Evolutionary conservation across 2,329 filamentous ascomycete species (phyloP).

Genomic region (Rasamsonia emersonii): DNA sequence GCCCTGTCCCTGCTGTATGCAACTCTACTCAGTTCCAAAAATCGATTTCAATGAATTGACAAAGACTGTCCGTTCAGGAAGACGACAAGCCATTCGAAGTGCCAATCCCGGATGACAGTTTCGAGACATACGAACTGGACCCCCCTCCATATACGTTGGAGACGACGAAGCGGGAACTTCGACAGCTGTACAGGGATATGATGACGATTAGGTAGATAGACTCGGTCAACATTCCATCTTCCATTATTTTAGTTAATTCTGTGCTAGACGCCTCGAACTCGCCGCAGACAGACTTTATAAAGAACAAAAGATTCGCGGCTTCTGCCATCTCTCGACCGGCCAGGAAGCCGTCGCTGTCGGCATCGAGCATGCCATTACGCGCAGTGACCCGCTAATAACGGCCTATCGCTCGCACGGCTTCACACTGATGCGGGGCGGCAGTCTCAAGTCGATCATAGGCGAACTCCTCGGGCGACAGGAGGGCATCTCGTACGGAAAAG

Average conservation of each 20-base stretch:
- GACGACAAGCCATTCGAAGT: constrained; percentile 84
- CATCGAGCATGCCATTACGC: constrained; percentile 84
- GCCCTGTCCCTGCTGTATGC: constrained; percentile 13
- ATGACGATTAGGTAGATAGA: constrained; percentile 67
- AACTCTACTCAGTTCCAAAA: background rate
- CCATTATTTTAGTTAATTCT: background rate
- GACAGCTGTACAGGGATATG: constrained; percentile 97
- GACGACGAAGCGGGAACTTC: constrained; percentile 88
- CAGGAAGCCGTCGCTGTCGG: constrained; percentile 92
- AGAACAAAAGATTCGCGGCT: constrained; percentile 97
- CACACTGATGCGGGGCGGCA: constrained; percentile 81
- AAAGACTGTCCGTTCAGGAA: constrained; percentile 47
- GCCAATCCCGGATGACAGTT: constrained; percentile 86
- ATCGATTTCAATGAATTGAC: constrained; percentile 1
- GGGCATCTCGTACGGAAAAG: constrained; percentile 92
- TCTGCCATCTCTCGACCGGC: constrained; percentile 93
- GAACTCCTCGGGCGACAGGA: constrained; percentile 84
- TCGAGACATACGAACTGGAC: constrained; percentile 96
- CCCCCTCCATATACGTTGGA: constrained; percentile 81
- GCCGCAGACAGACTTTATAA: constrained; percentile 94
- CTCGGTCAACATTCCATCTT: constrained; percentile 4
- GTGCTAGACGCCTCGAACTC: constrained; percentile 87
- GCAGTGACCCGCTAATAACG: constrained; percentile 83
- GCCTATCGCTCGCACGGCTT: constrained; percentile 96
- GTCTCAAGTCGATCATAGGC: constrained; percentile 79